Percentiles rank a stretch among this genome's conserved stretches.
These are phyloP conservation scores for Rhodotorula graminis DNA, from an alignment of 768 basidiomycete species.

Conservation along the genomic window DNA sequence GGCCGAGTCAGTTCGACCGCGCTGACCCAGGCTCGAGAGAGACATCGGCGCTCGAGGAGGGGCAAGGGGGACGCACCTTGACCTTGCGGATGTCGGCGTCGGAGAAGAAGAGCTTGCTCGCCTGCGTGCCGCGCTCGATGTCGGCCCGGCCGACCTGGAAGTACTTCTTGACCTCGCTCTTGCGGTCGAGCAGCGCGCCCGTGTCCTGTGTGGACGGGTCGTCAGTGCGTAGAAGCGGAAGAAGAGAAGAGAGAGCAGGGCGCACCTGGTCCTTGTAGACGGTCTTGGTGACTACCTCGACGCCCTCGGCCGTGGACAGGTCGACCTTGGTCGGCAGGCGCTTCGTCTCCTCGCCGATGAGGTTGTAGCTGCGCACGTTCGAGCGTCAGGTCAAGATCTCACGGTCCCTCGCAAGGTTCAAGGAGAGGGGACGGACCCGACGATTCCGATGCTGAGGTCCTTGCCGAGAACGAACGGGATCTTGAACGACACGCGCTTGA, in stretches of 20 bases:
- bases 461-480: slow-evolving; percentile 69
- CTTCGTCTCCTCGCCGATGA: slow-evolving; percentile 83
- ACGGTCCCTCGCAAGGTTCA: no score
- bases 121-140: slow-evolving; percentile 33
- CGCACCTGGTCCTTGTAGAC: slow-evolving; percentile 70
- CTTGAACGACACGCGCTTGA: slow-evolving; percentile 76
- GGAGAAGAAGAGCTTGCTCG: slow-evolving; percentile 40
- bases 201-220: slow-evolving; percentile 40
- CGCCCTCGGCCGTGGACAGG: slow-evolving; percentile 21
- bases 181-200: slow-evolving; percentile 42
- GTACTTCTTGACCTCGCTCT: slow-evolving; percentile 48
- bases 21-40: no score
- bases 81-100: slow-evolving; percentile 37
- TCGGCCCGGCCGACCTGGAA: slow-evolving; percentile 46
- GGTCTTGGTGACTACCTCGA: slow-evolving; percentile 63
- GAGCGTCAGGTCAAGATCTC: no score
- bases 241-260: background rate
- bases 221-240: background rate
- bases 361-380: slow-evolving; percentile 62
- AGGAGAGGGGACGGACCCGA: slow-evolving; percentile 42
- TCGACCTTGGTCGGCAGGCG: slow-evolving; percentile 76
- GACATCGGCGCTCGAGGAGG: no score
- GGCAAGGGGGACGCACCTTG: slow-evolving; percentile 40
- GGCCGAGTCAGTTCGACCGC: no score
- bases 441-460: slow-evolving; percentile 48